A percentile compares a stretch with the other conserved stretches of the same genome.
phyloP scores from a whole-genome alignment of 2,329 filamentous ascomycete species.

The Diaporthe vaccinii region DNA sequence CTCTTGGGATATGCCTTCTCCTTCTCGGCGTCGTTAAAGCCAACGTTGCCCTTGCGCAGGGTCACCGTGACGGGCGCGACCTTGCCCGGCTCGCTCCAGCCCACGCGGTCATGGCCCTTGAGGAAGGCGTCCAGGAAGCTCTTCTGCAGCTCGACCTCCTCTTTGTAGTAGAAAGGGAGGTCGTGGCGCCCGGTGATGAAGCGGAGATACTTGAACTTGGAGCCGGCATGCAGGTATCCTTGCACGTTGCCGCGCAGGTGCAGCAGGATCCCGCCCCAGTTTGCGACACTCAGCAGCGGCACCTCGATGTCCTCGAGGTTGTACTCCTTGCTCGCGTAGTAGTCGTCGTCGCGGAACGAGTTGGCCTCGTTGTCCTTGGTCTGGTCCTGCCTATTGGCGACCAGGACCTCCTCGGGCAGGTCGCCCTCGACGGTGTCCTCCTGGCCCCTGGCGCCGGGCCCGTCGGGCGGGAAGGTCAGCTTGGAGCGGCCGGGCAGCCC shows the following conservation, averaged over 20 bases:
- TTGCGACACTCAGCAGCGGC: conserved; percentile 75
- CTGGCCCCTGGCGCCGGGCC: conserved; percentile 48
- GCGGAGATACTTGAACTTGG: conserved; percentile 76
- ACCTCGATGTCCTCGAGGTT: conserved; percentile 75
- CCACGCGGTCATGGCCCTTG: conserved; percentile 73
- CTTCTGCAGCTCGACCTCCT: conserved; percentile 76
- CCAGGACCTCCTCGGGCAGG: conserved; percentile 65
- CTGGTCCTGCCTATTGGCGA: conserved; percentile 62
- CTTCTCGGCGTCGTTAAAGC: conserved; percentile 73
- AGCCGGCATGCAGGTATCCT: conserved; percentile 74
- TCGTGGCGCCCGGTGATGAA: conserved; percentile 80
- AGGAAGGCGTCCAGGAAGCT: conserved; percentile 80
- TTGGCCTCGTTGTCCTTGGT: conserved; percentile 61
- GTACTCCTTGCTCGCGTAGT: conserved; percentile 77
- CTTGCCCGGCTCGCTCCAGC: conserved; percentile 71
- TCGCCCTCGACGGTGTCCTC: conserved; percentile 71
- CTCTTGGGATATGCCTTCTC: conserved; percentile 70
- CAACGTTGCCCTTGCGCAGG: conserved; percentile 75
- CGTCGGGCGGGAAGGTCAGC: conserved; percentile 49
- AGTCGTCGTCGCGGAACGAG: conserved; percentile 72
- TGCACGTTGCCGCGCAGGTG: conserved; percentile 79
- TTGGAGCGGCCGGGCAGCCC: conserved; percentile 58
- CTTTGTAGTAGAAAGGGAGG: conserved; percentile 78
- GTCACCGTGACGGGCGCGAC: conserved; percentile 72
- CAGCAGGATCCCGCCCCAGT: conserved; percentile 79